Conservation (phyloP, 2,329 filamentous ascomycete genomes). For the Immersiporthe knoxdaviesiana region DNA sequence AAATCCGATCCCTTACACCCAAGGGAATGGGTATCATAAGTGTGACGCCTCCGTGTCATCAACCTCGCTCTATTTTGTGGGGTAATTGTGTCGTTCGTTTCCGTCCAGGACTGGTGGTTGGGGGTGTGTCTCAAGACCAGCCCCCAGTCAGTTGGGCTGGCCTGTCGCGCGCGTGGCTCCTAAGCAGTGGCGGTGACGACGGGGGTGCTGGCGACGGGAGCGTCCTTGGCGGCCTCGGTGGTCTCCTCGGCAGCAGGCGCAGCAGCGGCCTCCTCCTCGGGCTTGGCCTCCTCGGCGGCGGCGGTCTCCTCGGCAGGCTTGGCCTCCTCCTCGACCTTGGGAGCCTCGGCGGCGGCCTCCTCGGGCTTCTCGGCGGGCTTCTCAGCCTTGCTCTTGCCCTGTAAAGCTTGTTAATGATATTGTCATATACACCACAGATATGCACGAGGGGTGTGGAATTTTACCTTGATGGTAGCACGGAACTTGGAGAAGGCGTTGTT, state of each 20-base stretch:
- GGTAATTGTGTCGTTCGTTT: conserved; percentile 30
- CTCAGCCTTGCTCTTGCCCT: conserved; percentile 43
- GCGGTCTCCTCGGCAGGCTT: conserved; percentile 38
- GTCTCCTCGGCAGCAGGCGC: conserved; percentile 42
- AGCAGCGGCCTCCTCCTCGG: conserved; percentile 36
- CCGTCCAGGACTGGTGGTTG: conserved; percentile 23
- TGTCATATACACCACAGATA: neutral
- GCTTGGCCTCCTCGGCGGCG: conserved; percentile 36
- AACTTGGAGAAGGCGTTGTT: conserved; percentile 63
- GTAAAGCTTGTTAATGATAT: conserved; percentile 9
- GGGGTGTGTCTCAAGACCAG: conserved; percentile 32
- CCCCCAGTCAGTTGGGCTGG: conserved; percentile 31
- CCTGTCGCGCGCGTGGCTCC: conserved; percentile 27
- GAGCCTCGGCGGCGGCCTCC: conserved; percentile 37
- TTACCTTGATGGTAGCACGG: conserved; percentile 56
- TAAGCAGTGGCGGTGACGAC: conserved; percentile 58
- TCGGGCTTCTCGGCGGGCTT: conserved; percentile 46
- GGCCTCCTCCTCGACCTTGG: conserved; percentile 36
- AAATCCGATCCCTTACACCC: conserved; percentile 49
- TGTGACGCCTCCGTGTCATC: conserved; percentile 31
- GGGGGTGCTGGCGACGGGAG: conserved; percentile 48
- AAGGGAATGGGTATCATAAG: conserved; percentile 30
- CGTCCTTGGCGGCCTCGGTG: conserved; percentile 36
- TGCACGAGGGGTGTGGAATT: neutral
- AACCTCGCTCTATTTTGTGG: conserved; percentile 37